Evolutionary conservation across 106 monocot species (phyloP).

Genomic region (Acorus gramineus): DNA sequence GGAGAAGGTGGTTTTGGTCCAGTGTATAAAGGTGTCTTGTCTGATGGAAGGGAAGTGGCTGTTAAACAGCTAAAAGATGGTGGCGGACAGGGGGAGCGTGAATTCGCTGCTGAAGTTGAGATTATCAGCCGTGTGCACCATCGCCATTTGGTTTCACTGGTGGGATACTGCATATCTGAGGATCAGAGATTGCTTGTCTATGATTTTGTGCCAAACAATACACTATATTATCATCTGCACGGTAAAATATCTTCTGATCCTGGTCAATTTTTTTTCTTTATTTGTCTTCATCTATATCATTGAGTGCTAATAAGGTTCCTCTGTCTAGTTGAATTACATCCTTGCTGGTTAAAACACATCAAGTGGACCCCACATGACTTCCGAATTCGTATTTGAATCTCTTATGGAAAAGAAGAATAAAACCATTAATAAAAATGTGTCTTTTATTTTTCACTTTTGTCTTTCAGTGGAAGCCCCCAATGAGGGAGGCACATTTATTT

Average conservation of each 20-base stretch:
- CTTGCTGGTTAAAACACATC: too few relatives aligned
- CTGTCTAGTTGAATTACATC: too few relatives aligned
- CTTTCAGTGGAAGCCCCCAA: too few relatives aligned
- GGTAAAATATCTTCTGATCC: slow-evolving; percentile 24
- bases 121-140: slow-evolving; percentile 85
- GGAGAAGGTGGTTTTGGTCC: slow-evolving; percentile 94
- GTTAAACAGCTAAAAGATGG: slow-evolving; percentile 83
- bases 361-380: too few relatives aligned
- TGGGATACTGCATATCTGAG: slow-evolving; percentile 74
- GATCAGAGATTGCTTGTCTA: slow-evolving; percentile 79
- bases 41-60: slow-evolving; percentile 81
- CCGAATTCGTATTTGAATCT: too few relatives aligned
- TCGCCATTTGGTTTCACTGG: slow-evolving; percentile 83
- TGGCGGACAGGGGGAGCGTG: slow-evolving; percentile 68
- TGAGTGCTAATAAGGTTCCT: too few relatives aligned
- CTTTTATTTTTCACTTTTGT: too few relatives aligned
- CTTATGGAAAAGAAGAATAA: too few relatives aligned
- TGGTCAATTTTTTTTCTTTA: too few relatives aligned
- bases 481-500: too few relatives aligned
- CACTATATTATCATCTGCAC: slow-evolving; percentile 79
- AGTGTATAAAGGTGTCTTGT: slow-evolving; percentile 71
- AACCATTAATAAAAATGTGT: too few relatives aligned
- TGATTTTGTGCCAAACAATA: slow-evolving; percentile 81
- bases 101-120: slow-evolving; percentile 84
- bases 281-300: too few relatives aligned